These are phyloP conservation scores for Carex cristatella DNA, from an alignment of 176 grass and related monocot genomes.

Conservation along the genomic window DNA sequence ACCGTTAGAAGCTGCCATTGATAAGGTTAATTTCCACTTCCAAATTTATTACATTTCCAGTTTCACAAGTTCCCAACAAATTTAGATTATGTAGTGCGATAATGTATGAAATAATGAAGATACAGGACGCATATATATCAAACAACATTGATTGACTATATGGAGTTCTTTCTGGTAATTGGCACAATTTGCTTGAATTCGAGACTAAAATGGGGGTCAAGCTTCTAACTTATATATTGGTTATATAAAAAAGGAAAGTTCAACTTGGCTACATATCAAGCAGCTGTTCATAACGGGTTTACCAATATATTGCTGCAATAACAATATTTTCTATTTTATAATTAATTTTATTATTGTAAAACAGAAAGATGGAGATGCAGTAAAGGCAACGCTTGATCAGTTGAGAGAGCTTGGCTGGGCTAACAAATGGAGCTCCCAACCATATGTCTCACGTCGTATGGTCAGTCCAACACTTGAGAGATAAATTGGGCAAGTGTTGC, in stretches of 20 bases:
- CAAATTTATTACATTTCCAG: not conserved
- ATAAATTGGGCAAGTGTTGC: constrained; percentile 31
- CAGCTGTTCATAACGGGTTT: not conserved
- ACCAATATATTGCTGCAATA: not conserved
- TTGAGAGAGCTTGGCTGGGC: constrained; percentile 72
- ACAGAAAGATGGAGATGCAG: constrained; percentile 66
- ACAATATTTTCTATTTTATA: not conserved
- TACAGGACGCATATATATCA: not conserved
- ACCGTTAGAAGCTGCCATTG: constrained; percentile 58
- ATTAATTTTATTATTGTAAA: constrained; percentile 11
- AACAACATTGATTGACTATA: not conserved
- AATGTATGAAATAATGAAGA: not conserved
- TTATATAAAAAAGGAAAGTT: not conserved
- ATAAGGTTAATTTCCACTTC: constrained; percentile 46
- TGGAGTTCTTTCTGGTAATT: not conserved
- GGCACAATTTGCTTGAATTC: not conserved
- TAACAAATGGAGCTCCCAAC: constrained; percentile 87
- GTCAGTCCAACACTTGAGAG: constrained; percentile 45
- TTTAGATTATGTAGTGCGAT: not conserved
- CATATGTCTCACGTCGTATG: constrained; percentile 90
- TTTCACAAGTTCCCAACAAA: not conserved
- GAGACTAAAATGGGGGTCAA: no score
- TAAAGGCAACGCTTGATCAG: constrained; percentile 60
- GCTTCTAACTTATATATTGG: not conserved
- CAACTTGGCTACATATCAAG: not conserved